Percentiles rank a stretch among this genome's conserved stretches.
phyloP scores from a whole-genome alignment of 106 monocot species.

The Dendrobium catenatum region DNA sequence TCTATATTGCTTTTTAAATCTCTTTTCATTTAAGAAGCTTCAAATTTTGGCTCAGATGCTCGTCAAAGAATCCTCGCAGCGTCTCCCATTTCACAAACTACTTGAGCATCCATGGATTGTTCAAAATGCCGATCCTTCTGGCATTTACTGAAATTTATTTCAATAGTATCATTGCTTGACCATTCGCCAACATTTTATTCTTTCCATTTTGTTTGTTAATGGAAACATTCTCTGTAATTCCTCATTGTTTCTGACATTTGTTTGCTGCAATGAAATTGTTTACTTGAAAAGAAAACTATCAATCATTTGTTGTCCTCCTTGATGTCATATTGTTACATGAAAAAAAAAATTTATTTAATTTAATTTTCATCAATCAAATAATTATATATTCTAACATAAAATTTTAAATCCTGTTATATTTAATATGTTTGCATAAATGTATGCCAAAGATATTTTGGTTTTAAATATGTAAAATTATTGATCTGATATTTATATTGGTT shows the following conservation, averaged over 20 bases:
- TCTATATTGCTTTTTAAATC: neutral
- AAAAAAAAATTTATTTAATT: too few species aligned
- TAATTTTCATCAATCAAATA: too few species aligned
- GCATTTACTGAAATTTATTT: conserved; percentile 46
- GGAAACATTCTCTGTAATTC: too few species aligned
- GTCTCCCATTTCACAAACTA: conserved; percentile 86
- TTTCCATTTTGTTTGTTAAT: neutral
- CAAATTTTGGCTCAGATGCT: conserved; percentile 56
- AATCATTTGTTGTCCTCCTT: too few species aligned
- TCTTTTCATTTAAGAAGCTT: neutral
- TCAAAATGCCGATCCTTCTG: conserved; percentile 88
- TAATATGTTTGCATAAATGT: too few species aligned
- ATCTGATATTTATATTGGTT: too few species aligned
- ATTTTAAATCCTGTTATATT: too few species aligned
- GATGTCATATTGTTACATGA: too few species aligned
- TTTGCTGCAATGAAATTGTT: neutral
- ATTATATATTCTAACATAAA: too few species aligned
- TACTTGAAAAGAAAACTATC: neutral
- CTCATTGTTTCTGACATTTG: neutral
- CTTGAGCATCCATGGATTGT: conserved; percentile 97
- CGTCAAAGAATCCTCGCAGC: conserved; percentile 67
- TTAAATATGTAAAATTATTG: too few species aligned
- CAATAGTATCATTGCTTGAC: neutral
- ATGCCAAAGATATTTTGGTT: too few species aligned
- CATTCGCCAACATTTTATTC: neutral